Conservation (phyloP, 257 asterid species). For the Solanum ossicruentum region DNA sequence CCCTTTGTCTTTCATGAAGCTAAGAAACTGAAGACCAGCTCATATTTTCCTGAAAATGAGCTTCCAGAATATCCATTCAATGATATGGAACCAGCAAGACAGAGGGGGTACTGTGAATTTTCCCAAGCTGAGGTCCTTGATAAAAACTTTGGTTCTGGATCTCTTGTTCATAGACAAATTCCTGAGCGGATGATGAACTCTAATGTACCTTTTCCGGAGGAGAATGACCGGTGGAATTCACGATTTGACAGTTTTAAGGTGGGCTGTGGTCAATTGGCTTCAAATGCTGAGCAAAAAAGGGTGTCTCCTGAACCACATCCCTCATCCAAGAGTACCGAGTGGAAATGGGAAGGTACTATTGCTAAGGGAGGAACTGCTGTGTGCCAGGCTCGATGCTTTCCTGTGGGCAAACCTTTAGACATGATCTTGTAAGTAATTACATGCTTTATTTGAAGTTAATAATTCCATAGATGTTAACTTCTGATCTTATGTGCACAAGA, state of each 20-base stretch:
- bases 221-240: slow-evolving; percentile 35
- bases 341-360: slow-evolving; percentile 97
- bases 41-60: slow-evolving; percentile 44
- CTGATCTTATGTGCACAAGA: background rate
- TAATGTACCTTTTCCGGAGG: slow-evolving; percentile 30
- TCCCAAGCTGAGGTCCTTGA: slow-evolving; percentile 27
- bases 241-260: slow-evolving; percentile 35
- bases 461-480: background rate
- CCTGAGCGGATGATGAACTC: slow-evolving; percentile 26
- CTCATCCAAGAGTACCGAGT: slow-evolving; percentile 47
- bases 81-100: slow-evolving; percentile 46
- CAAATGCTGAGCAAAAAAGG: slow-evolving; percentile 33
- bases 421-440: slow-evolving; percentile 59
- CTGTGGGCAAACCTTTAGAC: slow-evolving; percentile 82
- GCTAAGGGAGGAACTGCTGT: slow-evolving; percentile 81
- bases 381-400: slow-evolving; percentile 94
- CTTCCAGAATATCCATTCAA: slow-evolving; percentile 72
- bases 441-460: background rate
- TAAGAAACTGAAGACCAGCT: slow-evolving; percentile 43
- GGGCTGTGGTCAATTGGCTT: slow-evolving; percentile 25
- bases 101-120: slow-evolving; percentile 19
- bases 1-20: slow-evolving; percentile 41
- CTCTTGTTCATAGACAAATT: slow-evolving; percentile 32
- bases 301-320: slow-evolving; percentile 29
- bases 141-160: slow-evolving; percentile 38